phyloP scores from a whole-genome alignment of 257 asterid genomes.

The Handroanthus guayacan region DNA sequence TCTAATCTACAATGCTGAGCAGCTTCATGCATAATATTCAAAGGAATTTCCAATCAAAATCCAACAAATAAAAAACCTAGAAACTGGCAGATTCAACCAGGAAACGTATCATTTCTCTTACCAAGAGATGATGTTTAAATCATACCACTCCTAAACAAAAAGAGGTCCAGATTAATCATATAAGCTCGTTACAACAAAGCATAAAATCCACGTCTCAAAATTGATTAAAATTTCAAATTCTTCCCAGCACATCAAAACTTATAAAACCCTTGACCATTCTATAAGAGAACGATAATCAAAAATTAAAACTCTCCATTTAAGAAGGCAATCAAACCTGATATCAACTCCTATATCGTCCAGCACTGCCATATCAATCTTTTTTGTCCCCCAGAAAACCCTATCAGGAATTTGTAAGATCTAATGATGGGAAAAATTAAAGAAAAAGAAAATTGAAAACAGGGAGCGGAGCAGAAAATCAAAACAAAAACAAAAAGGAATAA shows the following conservation, averaged over 20 bases:
- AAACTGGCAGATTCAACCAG: constrained; percentile 7
- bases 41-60: constrained; percentile 8
- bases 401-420: constrained; percentile 27
- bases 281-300: not conserved
- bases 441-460: not conserved
- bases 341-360: constrained; percentile 51
- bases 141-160: not conserved
- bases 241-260: not conserved
- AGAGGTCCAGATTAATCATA: not conserved
- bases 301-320: not conserved
- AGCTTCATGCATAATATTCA: not conserved
- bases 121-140: constrained; percentile 22
- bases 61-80: not conserved
- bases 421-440: not conserved
- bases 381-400: constrained; percentile 33
- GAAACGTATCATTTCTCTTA: not conserved
- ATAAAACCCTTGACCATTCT: constrained; percentile 2
- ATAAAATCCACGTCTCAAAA: not conserved
- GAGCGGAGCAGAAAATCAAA: not conserved
- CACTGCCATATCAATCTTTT: constrained; percentile 30
- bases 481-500: not conserved
- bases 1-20: not conserved
- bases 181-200: not conserved
- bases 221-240: not conserved
- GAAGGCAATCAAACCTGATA: constrained; percentile 44